Percentiles rank a stretch among this genome's conserved stretches.
Conservation (phyloP, 768 basidiomycete species). For the Agaricus blazei region DNA sequence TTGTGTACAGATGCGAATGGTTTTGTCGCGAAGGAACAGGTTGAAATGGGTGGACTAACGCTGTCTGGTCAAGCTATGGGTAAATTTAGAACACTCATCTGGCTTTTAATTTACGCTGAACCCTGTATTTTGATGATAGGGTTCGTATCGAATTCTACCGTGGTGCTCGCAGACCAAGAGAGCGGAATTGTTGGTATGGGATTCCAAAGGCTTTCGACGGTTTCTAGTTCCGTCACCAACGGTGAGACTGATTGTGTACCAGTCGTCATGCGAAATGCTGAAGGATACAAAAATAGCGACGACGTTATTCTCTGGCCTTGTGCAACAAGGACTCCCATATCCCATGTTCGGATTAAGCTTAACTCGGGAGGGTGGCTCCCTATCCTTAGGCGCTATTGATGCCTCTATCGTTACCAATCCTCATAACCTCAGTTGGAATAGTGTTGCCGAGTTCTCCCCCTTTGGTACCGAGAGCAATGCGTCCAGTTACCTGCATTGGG, state of each 20-base stretch:
- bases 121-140: slow-evolving; percentile 30
- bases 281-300: slow-evolving; percentile 37
- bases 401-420: slow-evolving; percentile 57
- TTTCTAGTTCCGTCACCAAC: slow-evolving; percentile 39
- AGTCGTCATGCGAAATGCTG: background rate
- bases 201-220: slow-evolving; percentile 67
- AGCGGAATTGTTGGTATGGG: slow-evolving; percentile 76
- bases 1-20: slow-evolving; percentile 51
- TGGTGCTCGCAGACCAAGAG: slow-evolving; percentile 54
- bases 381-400: slow-evolving; percentile 75
- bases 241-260: slow-evolving; percentile 32
- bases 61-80: slow-evolving; percentile 63
- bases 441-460: slow-evolving; percentile 70
- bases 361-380: slow-evolving; percentile 55
- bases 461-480: slow-evolving; percentile 48
- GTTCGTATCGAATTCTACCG: slow-evolving; percentile 55
- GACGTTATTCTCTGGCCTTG: slow-evolving; percentile 62
- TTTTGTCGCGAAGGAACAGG: slow-evolving; percentile 63
- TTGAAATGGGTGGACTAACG: slow-evolving; percentile 57
- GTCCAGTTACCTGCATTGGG: slow-evolving; percentile 77
- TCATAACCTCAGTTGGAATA: slow-evolving; percentile 64
- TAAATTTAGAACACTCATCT: slow-evolving; percentile 22
- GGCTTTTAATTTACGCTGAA: background rate
- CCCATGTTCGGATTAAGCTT: slow-evolving; percentile 74
- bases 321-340: slow-evolving; percentile 62